Conservation (phyloP, 805 yeast genomes). For the Cyberlindnera xylosilytica region DNA sequence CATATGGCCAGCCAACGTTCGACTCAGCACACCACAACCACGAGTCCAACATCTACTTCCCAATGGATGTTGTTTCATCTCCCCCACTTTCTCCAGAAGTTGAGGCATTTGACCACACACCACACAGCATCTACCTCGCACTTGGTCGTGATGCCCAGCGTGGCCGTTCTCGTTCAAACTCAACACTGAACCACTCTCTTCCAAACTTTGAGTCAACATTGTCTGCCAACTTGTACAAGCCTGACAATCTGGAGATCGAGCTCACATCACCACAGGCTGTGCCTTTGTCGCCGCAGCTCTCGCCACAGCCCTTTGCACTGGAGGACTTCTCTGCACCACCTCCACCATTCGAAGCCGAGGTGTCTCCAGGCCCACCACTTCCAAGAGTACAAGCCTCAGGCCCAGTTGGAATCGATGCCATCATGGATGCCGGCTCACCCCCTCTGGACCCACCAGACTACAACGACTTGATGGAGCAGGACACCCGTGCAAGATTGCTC, state of each 20-base stretch:
- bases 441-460: conserved; percentile 36
- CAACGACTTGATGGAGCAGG: conserved; percentile 26
- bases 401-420: conserved; percentile 16
- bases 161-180: conserved; percentile 25
- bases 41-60: conserved; percentile 39
- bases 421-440: conserved; percentile 18
- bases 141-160: conserved; percentile 24
- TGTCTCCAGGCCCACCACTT: conserved; percentile 3
- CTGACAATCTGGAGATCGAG: conserved; percentile 42
- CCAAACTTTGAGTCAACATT: conserved; percentile 31
- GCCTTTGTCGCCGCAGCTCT: conserved; percentile 51
- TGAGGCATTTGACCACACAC: conserved; percentile 38
- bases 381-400: not conserved
- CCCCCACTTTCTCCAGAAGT: conserved; percentile 59
- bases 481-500: conserved; percentile 7
- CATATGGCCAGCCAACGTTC: conserved; percentile 44
- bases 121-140: conserved; percentile 17
- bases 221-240: conserved; percentile 52
- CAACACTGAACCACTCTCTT: conserved; percentile 34
- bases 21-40: conserved; percentile 18
- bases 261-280: conserved; percentile 63
- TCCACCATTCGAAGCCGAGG: conserved; percentile 52
- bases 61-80: conserved; percentile 35
- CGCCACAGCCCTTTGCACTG: conserved; percentile 41
- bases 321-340: conserved; percentile 47